These are phyloP conservation scores for Chenopodium album DNA, from an alignment of 148 eudicot species.

Conservation along the genomic window DNA sequence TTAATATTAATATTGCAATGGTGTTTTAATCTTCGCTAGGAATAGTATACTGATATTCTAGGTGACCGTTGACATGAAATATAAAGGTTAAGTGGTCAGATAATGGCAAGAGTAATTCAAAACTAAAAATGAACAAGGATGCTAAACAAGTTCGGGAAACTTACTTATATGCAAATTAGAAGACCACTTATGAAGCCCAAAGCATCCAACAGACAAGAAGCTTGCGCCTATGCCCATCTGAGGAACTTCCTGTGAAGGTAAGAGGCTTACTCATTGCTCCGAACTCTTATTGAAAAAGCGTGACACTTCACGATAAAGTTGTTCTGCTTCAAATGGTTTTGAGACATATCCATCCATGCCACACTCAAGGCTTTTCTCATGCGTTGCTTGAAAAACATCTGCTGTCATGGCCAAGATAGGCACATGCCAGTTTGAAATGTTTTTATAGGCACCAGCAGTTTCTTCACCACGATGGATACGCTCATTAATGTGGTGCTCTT, in stretches of 20 bases:
- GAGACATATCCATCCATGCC: slow-evolving; percentile 99
- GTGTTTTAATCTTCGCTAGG: too few relatives aligned
- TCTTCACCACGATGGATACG: slow-evolving; percentile 41
- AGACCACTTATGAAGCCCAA: slow-evolving; percentile 18
- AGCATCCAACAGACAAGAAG: slow-evolving; percentile 30
- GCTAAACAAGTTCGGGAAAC: background rate
- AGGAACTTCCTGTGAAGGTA: slow-evolving; percentile 12
- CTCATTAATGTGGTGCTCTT: slow-evolving; percentile 47
- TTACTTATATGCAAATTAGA: slow-evolving; percentile 29
- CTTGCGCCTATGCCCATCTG: slow-evolving; percentile 25
- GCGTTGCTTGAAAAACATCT: slow-evolving; percentile 93
- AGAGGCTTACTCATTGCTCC: slow-evolving; percentile 39
- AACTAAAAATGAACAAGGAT: too few relatives aligned
- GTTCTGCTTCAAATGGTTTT: slow-evolving; percentile 91
- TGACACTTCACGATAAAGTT: slow-evolving; percentile 84
- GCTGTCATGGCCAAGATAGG: slow-evolving; percentile 98
- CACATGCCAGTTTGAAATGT: slow-evolving; percentile 62
- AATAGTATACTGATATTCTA: too few relatives aligned
- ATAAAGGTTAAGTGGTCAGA: too few relatives aligned
- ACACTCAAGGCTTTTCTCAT: slow-evolving; percentile 65
- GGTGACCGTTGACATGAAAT: too few relatives aligned
- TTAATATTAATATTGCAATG: too few relatives aligned
- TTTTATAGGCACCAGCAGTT: slow-evolving; percentile 35
- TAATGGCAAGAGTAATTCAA: too few relatives aligned
- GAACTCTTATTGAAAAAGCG: slow-evolving; percentile 50